phyloP scores from a whole-genome alignment of 768 basidiomycete species.

The Pholiota microspora region DNA sequence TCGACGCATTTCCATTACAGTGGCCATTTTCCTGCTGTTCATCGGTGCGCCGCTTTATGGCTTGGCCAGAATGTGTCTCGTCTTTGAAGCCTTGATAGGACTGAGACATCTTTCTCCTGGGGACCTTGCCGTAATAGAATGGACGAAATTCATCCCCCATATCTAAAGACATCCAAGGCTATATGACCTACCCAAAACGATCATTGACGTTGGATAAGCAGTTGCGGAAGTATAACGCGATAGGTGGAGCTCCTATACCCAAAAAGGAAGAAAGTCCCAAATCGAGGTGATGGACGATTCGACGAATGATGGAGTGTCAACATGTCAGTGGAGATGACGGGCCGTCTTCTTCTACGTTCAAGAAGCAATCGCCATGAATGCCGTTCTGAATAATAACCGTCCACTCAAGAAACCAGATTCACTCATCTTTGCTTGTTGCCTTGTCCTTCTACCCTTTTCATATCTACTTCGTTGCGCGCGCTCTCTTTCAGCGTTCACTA shows the following conservation, averaged over 20 bases:
- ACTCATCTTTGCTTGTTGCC: not conserved
- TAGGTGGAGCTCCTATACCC: not conserved
- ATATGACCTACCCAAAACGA: no score
- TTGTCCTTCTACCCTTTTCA: not conserved
- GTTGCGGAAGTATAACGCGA: no score
- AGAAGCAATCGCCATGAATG: not conserved
- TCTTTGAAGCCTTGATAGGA: not conserved
- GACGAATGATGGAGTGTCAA: no score
- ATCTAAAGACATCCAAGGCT: not conserved
- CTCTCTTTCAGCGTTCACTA: no score
- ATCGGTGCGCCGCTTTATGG: not conserved
- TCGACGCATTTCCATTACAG: not conserved
- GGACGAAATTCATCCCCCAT: not conserved
- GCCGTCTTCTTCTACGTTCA: slow-evolving; percentile 1
- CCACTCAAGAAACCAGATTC: not conserved
- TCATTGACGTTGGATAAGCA: no score
- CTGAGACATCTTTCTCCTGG: not conserved
- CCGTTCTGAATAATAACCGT: not conserved
- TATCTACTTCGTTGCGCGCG: no score
- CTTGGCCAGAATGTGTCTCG: not conserved
- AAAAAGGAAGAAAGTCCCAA: slow-evolving; percentile 4
- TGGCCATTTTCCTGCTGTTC: not conserved
- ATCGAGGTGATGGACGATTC: slow-evolving; percentile 2
- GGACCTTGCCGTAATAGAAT: not conserved
- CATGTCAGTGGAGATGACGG: not conserved